Percentiles rank a stretch among this genome's conserved stretches.
Conservation (phyloP, 805 yeast species). For the Clavispora carvajalis region DNA sequence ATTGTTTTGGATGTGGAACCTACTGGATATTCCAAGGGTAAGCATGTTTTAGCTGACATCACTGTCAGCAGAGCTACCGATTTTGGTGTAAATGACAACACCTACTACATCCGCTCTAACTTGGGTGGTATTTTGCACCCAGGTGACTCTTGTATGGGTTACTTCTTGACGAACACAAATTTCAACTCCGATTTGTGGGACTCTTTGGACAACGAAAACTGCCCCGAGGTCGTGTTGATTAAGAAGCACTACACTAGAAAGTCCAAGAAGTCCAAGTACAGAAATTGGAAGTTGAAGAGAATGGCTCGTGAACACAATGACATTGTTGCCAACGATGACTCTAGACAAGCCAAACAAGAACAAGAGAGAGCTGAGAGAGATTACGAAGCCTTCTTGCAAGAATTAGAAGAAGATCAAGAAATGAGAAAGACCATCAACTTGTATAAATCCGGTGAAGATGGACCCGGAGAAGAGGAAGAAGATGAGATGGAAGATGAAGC, state of each 20-base stretch:
- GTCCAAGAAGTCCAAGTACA: constrained; percentile 66
- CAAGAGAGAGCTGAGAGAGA: constrained; percentile 90
- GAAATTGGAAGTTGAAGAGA: constrained; percentile 90
- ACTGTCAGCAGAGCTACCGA: constrained; percentile 88
- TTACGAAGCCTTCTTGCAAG: constrained; percentile 93
- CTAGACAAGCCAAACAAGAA: constrained; percentile 79
- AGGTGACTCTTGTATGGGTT: constrained; percentile 94
- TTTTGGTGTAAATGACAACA: constrained; percentile 78
- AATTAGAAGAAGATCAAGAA: constrained; percentile 94
- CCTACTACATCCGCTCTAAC: constrained; percentile 83
- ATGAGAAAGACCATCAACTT: constrained; percentile 85
- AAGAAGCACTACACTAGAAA: constrained; percentile 86
- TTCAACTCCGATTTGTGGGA: constrained; percentile 88
- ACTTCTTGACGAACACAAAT: constrained; percentile 77
- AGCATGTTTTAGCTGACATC: constrained; percentile 78
- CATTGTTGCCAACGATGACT: constrained; percentile 65
- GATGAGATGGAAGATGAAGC: constrained; percentile 55
- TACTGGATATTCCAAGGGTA: constrained; percentile 73
- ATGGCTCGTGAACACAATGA: constrained; percentile 96
- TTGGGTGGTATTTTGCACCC: constrained; percentile 93
- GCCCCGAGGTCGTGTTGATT: constrained; percentile 83
- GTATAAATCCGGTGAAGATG: constrained; percentile 56
- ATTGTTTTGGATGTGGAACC: constrained; percentile 93
- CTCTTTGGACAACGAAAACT: constrained; percentile 49
- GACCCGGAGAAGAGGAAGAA: constrained; percentile 29